Evolutionary conservation across 805 yeast genomes (phyloP).

Genomic region (Candida coquimbonensis): DNA sequence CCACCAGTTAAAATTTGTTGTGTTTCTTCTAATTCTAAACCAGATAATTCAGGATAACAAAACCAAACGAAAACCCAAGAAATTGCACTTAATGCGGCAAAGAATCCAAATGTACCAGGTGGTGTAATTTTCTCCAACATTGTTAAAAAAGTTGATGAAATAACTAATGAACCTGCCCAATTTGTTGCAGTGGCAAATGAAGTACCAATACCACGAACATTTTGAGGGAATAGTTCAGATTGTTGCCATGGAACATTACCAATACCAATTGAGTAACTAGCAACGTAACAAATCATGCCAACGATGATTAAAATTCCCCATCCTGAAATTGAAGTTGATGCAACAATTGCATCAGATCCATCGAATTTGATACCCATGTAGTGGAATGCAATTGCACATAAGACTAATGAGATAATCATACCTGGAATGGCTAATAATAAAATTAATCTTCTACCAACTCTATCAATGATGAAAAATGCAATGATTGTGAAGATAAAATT

Average conservation of each 20-base stretch:
- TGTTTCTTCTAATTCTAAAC: conserved; percentile 86
- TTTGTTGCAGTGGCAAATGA: conserved; percentile 88
- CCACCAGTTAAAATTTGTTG: conserved; percentile 77
- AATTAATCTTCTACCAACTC: conserved; percentile 81
- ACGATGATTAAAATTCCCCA: conserved; percentile 89
- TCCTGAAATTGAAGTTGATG: conserved; percentile 41
- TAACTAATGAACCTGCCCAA: conserved; percentile 91
- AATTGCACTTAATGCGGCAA: conserved; percentile 72
- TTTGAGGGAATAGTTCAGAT: conserved; percentile 89
- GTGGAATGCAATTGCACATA: conserved; percentile 91
- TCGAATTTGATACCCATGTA: conserved; percentile 58
- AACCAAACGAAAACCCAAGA: conserved; percentile 71
- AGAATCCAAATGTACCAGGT: conserved; percentile 87
- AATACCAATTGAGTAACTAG: conserved; percentile 87
- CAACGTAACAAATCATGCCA: conserved; percentile 82
- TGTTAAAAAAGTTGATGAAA: conserved; percentile 87
- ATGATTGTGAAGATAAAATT: conserved; percentile 82
- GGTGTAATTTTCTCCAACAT: conserved; percentile 93
- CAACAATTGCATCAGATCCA: conserved; percentile 36
- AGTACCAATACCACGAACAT: conserved; percentile 87
- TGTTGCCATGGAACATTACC: conserved; percentile 99
- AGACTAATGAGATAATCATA: conserved; percentile 67
- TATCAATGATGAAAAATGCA: conserved; percentile 83
- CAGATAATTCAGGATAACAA: conserved; percentile 89
- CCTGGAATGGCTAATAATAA: conserved; percentile 77